A percentile compares a stretch with the other conserved stretches of the same genome.
Evolutionary conservation across 2,329 filamentous ascomycete genomes (phyloP).

Genomic region (Botrytis porri): DNA sequence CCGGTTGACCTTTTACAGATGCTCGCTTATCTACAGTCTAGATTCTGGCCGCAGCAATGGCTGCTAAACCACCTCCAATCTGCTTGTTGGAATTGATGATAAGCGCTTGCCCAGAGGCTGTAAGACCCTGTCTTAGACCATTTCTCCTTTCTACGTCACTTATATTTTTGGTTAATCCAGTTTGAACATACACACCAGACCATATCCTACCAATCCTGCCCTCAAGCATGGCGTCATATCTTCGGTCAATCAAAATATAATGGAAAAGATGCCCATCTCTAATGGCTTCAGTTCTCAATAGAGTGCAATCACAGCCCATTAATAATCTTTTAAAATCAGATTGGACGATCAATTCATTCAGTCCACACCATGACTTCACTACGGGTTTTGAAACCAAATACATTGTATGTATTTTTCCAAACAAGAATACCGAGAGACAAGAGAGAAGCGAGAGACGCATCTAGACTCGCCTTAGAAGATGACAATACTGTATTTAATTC

Average conservation of each 20-base stretch:
- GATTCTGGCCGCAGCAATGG: background rate
- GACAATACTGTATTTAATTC: background rate
- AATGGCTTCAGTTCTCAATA: background rate
- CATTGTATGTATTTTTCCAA: background rate
- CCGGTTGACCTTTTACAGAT: background rate
- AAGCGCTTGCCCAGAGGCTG: background rate
- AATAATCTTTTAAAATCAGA: background rate
- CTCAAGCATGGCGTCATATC: background rate
- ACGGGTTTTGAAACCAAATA: background rate
- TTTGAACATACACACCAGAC: no score
- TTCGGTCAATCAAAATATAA: background rate
- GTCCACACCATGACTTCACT: background rate
- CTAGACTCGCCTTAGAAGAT: background rate
- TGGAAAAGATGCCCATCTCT: no score
- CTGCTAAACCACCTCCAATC: background rate
- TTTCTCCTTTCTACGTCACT: background rate
- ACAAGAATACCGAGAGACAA: background rate
- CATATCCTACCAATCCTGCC: background rate
- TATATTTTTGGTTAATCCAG: background rate
- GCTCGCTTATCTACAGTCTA: background rate
- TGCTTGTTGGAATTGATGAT: background rate
- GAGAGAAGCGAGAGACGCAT: background rate
- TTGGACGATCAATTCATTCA: background rate
- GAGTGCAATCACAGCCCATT: background rate
- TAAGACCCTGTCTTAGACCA: background rate